Base-by-base conservation (phyloP, 352 stramenopile genomes). In the Phytophthora niederhauseri region DNA sequence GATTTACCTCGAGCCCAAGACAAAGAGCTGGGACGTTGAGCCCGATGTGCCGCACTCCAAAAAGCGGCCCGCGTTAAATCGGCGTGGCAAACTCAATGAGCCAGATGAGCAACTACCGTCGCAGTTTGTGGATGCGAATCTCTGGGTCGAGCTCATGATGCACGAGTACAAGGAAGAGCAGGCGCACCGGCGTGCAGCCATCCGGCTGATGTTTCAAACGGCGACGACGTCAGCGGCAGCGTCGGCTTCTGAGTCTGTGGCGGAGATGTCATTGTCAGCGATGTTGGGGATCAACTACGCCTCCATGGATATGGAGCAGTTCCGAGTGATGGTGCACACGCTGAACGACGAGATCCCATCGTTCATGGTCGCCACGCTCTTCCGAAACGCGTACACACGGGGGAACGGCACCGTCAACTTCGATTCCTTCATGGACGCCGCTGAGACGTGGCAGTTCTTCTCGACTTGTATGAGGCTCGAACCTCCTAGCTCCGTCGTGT, bases 191-290 rank as follows among this genome's bases (percentile, higher is more conserved):
- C 78, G 86, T 5, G 91, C 91, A 17, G 92, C 92, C 15, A 92
- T 98, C 46, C 91, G 93, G 0, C 68, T 98, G 1, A 98, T 98
- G 93, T 98, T 98, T 52, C 91, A 97, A 43, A 98, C 93, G 0
- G 92, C 93, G 2, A 86, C 81, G 0, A 63, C 78, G 3, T 70
- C 78, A 0, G 74, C 82, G 1, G 67, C 56, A 19, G 53, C 61
- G 11, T 63, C 63, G 2, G 53, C 63, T 5, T 30, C 57, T 9
- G 67, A 73, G 22, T 65, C 65, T 0, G 30, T 56, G 15, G 60
- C 73, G 2, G 60, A 70, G 17, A 71, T 76, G 28, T 73, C 72
- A 11, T 11, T 80, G 14, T 68, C 59, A 3, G 56, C 51, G 3
- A 70, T 77, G 61, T 43, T 74, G 4, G 61, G 49, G 3, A 68